Percentiles rank a stretch among this genome's conserved stretches.
phyloP scores from a whole-genome alignment of 768 basidiomycete genomes.

The Boletus speciosus region DNA sequence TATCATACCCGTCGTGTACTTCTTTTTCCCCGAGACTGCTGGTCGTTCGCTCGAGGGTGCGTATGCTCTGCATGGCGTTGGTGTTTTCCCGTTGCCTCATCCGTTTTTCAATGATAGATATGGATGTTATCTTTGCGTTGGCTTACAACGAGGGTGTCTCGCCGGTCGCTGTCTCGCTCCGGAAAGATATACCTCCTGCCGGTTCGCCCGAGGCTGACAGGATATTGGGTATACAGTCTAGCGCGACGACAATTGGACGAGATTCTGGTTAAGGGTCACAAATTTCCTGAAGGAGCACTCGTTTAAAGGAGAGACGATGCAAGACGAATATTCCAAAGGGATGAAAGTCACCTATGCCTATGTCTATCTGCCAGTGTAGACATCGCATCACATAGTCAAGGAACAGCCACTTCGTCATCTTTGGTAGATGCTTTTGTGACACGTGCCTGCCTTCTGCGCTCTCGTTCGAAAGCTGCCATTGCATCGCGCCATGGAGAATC shows the following conservation, averaged over 20 bases:
- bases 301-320: neutral
- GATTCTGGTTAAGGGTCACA: slow-evolving; percentile 1
- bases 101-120: slow-evolving; percentile 25
- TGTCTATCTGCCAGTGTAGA: neutral
- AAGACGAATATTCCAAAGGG: neutral
- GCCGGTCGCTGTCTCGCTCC: slow-evolving; percentile 41
- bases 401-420: neutral
- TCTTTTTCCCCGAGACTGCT: slow-evolving; percentile 62
- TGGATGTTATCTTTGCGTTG: slow-evolving; percentile 47
- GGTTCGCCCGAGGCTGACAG: slow-evolving; percentile 44
- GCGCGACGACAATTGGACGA: neutral
- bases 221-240: slow-evolving; percentile 36
- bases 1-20: slow-evolving; percentile 54
- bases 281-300: neutral
- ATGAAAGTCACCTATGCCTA: neutral
- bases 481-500: slow-evolving; percentile 24
- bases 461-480: slow-evolving; percentile 32
- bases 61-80: neutral
- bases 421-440: slow-evolving; percentile 7
- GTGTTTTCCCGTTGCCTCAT: neutral
- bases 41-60: slow-evolving; percentile 56
- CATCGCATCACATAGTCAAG: neutral
- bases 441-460: slow-evolving; percentile 22
- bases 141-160: slow-evolving; percentile 44
- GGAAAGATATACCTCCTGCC: slow-evolving; percentile 42